Base-by-base conservation (phyloP, 108 stramenopile genomes). In the Schizochytrium sp. region DNA sequence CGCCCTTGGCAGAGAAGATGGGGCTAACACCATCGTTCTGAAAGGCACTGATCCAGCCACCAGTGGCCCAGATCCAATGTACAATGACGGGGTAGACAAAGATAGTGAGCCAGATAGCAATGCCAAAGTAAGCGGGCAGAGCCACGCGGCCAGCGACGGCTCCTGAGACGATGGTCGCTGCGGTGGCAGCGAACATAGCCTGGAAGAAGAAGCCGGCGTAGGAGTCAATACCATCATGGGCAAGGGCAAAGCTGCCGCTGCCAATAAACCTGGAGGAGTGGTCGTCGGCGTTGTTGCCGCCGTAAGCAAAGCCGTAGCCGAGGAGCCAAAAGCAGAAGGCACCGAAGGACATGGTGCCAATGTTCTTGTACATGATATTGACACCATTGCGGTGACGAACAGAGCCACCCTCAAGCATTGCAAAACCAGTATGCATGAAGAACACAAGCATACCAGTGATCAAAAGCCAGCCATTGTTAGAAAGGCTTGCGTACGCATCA, bases 361-460 rank as follows among this genome's bases (percentile, higher is more conserved):
- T 89, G 91, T 97, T 97, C 96, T 96, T 96, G 56, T 97, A 91
- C 89, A 97, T 92, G 49, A 91, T 53, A 69, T 91, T 91, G 46
- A 90, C 90, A 72, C 61, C 88, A 88, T 90, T 88, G 50, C 90
- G 90, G 47, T 88, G 19, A 3, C 69, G 47, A 38, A 90, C 88
- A 4, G 90, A 89, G 61, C 96, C 96, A n/a, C 95, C 96, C 88
- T 94, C 94, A 13, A 97, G 94, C 96, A 97, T 96, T 88, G 96
- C 95, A 89, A 97, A 97, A 10, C 96, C 96, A 56, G 93, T 61
- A 92, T 97, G 97, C 97, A 97, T 97, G 89, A 97, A 91, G 92
- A 96, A 96, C 87, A 97, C 96, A 72, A 96, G 94, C 44, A 94
- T 93, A 83, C 95, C 96, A 5, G 90, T 56, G 57, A 91, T 44